Evolutionary conservation across 805 yeast genomes (phyloP).

Genomic region (Millerozyma miso): DNA sequence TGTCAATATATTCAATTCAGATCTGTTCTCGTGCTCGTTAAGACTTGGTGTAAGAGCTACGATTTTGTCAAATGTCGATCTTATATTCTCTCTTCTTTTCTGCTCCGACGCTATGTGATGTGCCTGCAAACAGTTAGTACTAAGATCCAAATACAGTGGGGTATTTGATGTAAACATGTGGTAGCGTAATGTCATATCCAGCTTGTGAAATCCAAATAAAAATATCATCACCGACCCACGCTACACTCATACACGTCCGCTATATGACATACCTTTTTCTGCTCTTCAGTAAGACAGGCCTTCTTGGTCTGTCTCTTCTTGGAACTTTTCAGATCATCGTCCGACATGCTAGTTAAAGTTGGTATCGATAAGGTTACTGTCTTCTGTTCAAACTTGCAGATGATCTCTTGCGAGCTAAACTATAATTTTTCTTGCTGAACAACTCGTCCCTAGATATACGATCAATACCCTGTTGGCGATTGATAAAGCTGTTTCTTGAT

Average conservation of each 20-base stretch:
- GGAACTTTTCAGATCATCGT: not conserved
- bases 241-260: no score
- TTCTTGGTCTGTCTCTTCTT: constrained; percentile 20
- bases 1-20: constrained; percentile 71
- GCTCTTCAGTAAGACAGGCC: constrained; percentile 31
- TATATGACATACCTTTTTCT: constrained; percentile 29
- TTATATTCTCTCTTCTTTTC: constrained; percentile 77
- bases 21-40: constrained; percentile 64
- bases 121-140: constrained; percentile 33
- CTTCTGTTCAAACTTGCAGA: no score
- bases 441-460: no score
- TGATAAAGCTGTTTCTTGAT: no score
- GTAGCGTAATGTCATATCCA: not conserved
- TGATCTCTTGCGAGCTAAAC: no score
- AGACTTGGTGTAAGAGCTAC: constrained; percentile 74
- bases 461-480: no score
- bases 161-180: not conserved
- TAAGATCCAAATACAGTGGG: not conserved
- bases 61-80: constrained; percentile 74
- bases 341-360: not conserved
- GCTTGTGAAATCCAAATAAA: no score
- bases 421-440: no score
- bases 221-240: no score
- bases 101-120: constrained; percentile 85
- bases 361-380: no score